These are phyloP conservation scores for Fusarium nisikadoi DNA, from an alignment of 2,329 filamentous ascomycete species.

Conservation along the genomic window DNA sequence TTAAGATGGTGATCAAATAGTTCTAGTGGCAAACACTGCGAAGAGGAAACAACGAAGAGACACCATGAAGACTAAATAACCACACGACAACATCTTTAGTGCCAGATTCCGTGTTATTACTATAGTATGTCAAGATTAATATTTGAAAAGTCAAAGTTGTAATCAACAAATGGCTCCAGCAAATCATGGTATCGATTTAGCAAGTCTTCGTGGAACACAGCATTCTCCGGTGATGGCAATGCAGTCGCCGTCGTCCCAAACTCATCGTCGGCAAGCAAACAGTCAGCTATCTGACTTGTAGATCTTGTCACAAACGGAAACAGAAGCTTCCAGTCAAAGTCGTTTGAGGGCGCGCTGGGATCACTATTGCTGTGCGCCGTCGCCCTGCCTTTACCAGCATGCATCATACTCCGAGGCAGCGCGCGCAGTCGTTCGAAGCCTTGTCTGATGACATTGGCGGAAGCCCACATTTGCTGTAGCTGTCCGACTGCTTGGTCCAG, in stretches of 20 bases:
- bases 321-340: slow-evolving; percentile 29
- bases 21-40: too few relatives aligned
- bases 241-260: slow-evolving; percentile 18
- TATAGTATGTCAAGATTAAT: slow-evolving; percentile 20
- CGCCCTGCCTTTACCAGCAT: not conserved
- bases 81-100: not conserved
- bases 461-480: slow-evolving; percentile 40
- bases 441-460: slow-evolving; percentile 35
- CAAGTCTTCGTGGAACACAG: slow-evolving; percentile 27
- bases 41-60: too few relatives aligned
- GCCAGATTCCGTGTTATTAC: accelerated
- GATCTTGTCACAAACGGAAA: slow-evolving; percentile 37
- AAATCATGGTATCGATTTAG: slow-evolving; percentile 35
- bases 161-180: slow-evolving; percentile 37
- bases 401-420: slow-evolving; percentile 19
- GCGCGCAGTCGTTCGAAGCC: slow-evolving; percentile 35
- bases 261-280: slow-evolving; percentile 33
- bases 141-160: slow-evolving; percentile 30
- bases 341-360: not conserved
- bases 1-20: too few relatives aligned
- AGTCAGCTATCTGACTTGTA: slow-evolving; percentile 27
- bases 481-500: slow-evolving; percentile 32
- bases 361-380: not conserved
- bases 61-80: not conserved
- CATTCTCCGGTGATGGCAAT: slow-evolving; percentile 32